Conservation (phyloP, 1,139 yeast genomes). For the Hanseniaspora uvarum region DNA sequence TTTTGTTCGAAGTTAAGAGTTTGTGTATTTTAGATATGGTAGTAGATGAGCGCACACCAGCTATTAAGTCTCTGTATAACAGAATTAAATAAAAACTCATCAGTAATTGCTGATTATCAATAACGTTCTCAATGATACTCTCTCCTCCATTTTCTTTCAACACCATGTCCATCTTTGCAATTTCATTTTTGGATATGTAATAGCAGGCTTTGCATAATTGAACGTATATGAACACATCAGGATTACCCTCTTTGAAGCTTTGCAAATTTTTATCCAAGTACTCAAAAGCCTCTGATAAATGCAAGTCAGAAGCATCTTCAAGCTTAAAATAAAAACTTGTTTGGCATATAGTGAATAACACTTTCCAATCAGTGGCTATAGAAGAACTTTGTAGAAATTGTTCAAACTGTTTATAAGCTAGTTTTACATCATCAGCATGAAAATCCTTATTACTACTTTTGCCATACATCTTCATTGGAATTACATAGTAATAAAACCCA, state of each 20-base stretch:
- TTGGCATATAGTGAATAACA: not conserved
- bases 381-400: not conserved
- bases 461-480: not conserved
- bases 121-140: not conserved
- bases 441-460: not conserved
- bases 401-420: not conserved
- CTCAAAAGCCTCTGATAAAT: not conserved
- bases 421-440: not conserved
- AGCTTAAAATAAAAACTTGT: not conserved
- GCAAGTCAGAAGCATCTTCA: not conserved
- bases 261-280: not conserved
- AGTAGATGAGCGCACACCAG: not conserved
- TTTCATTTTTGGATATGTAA: not conserved
- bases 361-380: not conserved
- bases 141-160: not conserved
- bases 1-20: not conserved
- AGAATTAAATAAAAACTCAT: not conserved
- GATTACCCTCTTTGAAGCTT: not conserved
- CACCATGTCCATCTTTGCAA: not conserved
- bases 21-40: not conserved
- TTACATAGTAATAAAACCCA: not conserved
- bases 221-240: not conserved
- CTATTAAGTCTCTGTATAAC: not conserved
- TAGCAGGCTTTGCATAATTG: conserved; percentile 3
- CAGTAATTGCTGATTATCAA: not conserved